Percentiles rank a stretch among this genome's conserved stretches.
These are phyloP conservation scores for Spinacia oleracea DNA, from an alignment of 179 eudicot species.

Conservation along the genomic window DNA sequence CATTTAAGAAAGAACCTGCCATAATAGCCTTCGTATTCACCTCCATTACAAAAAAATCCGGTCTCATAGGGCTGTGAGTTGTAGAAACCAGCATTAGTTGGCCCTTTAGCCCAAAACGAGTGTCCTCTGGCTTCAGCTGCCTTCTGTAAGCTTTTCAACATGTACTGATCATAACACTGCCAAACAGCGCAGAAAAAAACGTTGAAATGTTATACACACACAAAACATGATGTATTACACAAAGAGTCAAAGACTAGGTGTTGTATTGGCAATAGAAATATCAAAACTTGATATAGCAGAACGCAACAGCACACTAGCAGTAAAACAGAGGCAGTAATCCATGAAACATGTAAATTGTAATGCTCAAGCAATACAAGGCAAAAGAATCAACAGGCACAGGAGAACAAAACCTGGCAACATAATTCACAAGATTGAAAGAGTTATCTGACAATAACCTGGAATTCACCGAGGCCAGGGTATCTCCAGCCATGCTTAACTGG, in stretches of 20 bases:
- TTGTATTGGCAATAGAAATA: background rate
- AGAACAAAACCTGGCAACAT: constrained; percentile 11
- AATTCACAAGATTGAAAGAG: constrained; percentile 7
- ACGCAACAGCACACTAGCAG: background rate
- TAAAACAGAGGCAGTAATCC: background rate
- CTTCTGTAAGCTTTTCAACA: constrained; percentile 77
- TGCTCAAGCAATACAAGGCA: background rate
- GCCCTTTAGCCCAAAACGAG: constrained; percentile 82
- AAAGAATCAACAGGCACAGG: constrained; percentile 1
- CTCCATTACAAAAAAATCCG: constrained; percentile 92
- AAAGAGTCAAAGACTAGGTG: background rate
- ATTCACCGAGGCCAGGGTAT: constrained; percentile 93
- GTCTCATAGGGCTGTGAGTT: constrained; percentile 93
- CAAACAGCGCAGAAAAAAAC: constrained; percentile 12
- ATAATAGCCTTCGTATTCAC: constrained; percentile 87
- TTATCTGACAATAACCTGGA: constrained; percentile 59
- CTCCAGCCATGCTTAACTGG: constrained; percentile 98
- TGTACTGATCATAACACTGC: constrained; percentile 93
- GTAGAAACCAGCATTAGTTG: constrained; percentile 88
- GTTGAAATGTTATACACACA: constrained; percentile 8
- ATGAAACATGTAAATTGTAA: background rate
- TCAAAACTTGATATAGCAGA: background rate
- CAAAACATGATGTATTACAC: constrained; percentile 1
- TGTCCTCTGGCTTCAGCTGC: constrained; percentile 88
- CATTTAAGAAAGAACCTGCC: constrained; percentile 93